Evolutionary conservation across 148 eudicot species (phyloP), one percentile per base, ranked within the genome.

Genomic region (Amaranthus cruentus): DNA sequence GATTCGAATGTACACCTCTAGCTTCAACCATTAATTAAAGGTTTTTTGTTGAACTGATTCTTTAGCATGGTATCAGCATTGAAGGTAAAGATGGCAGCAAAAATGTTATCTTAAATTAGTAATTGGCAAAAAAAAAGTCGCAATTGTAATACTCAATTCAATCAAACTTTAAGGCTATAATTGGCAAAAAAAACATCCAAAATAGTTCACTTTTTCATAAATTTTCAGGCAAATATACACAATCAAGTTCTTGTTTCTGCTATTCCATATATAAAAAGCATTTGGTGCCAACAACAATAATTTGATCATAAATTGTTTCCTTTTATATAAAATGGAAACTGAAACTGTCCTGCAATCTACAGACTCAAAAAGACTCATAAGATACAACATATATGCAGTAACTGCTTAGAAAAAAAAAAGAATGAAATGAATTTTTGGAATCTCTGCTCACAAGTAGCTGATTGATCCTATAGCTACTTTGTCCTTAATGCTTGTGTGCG

Each of bases 381-480:
- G 71, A 67, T 75, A 75, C 77, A 47, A 57, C 56, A 48, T 44
- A 43, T 52, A 21, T 56, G 46, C 65, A 56, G 57, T 58, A 66
- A 55, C 62, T 4, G 48, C 21, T 56, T 10, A 48, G 55, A 55
- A 56, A 66, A 1, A 72, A 59, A 10, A 48, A 79, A 58, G 72
- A 80, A 80, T 80, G 51, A 71, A 79, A 63, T 75, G 47, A 75
- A 80, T 80, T 11, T 68, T 14, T 3, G 48, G 67, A 74, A 62
- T 69, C 77, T 62, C 74, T 73, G 73, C 73, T 77, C 62, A 62
- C 8, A 65, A 48, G 80, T 72, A 66, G 76, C 76, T 72, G 72
- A 72, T 63, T 48, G 74, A 72, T 6, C 48, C n/a, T 62, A 50
- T 9, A 51, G 55, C 55, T 68, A 57, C 49, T 54, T 63, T 63